A percentile compares a stretch with the other conserved stretches of the same genome.
These are phyloP conservation scores for Eucalyptus victrix DNA, from an alignment of 345 rosid species.

Conservation along the genomic window DNA sequence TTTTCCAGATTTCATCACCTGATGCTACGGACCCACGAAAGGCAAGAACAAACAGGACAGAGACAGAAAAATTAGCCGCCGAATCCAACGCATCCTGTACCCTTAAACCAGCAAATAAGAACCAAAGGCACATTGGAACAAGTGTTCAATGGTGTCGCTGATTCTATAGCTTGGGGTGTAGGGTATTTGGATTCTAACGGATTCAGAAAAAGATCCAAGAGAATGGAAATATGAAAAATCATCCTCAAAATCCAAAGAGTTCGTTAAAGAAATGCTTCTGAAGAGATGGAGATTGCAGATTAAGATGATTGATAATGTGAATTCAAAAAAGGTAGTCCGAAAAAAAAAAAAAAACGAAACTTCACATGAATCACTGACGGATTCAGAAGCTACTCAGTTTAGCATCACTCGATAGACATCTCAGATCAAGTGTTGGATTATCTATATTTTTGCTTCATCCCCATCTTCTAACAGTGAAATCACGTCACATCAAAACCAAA, in stretches of 20 bases:
- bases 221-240: background rate
- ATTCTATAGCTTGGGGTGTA: too few relatives aligned
- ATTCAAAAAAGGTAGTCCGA: background rate
- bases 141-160: background rate
- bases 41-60: background rate
- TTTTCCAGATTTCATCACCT: constrained; percentile 32
- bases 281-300: background rate
- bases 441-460: constrained; percentile 22
- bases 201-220: background rate
- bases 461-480: constrained; percentile 1
- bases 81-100: background rate
- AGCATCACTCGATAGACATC: constrained; percentile 18
- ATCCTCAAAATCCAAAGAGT: background rate
- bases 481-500: background rate
- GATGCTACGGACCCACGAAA: background rate
- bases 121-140: background rate
- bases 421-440: constrained; percentile 76
- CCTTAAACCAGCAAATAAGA: background rate
- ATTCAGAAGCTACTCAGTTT: constrained; percentile 30
- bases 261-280: background rate
- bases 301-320: background rate
- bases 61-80: background rate
- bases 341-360: background rate
- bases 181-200: background rate
- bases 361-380: background rate